Evolutionary conservation across 2,329 filamentous ascomycete species (phyloP), one percentile per base, ranked within the genome.

Genomic region (Fusarium algeriense): DNA sequence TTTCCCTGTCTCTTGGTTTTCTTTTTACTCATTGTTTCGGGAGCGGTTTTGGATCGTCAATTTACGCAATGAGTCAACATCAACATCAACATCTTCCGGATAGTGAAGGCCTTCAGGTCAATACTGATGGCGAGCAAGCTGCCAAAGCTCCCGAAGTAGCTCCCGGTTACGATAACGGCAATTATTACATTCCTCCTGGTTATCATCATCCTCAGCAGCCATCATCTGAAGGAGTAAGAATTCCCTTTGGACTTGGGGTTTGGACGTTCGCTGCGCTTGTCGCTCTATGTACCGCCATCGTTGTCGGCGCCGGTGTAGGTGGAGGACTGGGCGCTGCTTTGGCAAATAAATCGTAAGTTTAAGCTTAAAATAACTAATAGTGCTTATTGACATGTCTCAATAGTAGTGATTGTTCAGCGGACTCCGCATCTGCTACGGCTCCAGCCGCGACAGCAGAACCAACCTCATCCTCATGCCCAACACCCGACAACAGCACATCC

Each of bases 61-160:
- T 6, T 13, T 12, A 19, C n/a, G 43, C 37, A 17, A 71, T 71
- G 69, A 69, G 62, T 54, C 69, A 71, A 44, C 48, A 49, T 1
- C 69, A 71, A 44, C 48, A 49, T 1, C 48, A 50, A 23, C 35
- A 38, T 9, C 43, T 61, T 15, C 52, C 62, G 6, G 69, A 71
- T 1, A 71, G 65, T 12, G 69, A 71, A 19, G 69, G 69, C 53
- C 69, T 71, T 1, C 69, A 71, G 69, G 69, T 71, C 41, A 56
- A 72, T 7, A 50, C 46, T 2, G 34, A 65, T n/a, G 35, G 38
- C 11, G 59, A 71, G 19, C 60, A 52, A 15, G 64, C 64, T 9
- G 69, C 69, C 3, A 72, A 63, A 26, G 69, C 69, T 23, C 69
- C 69, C 1, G 69, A 72, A 9, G 56, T 72, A 10, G 65, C 53